phyloP scores from a whole-genome alignment of 2,329 filamentous ascomycete species.

The Chaetoscypha palmicola region DNA sequence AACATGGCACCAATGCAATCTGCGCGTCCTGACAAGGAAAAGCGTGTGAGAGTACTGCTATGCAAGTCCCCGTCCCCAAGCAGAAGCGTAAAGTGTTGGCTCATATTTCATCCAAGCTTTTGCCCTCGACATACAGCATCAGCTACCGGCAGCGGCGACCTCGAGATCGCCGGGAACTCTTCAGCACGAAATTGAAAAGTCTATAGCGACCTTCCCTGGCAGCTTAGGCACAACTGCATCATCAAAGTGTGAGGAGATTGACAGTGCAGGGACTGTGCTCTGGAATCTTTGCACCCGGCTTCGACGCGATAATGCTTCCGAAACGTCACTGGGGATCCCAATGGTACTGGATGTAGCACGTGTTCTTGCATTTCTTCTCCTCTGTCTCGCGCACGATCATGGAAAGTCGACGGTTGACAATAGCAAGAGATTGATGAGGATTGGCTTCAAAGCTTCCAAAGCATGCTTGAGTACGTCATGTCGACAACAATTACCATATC shows the following conservation, averaged over 20 bases:
- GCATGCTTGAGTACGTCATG: slow-evolving; percentile 50
- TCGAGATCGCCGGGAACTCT: slow-evolving; percentile 25
- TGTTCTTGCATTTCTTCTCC: slow-evolving; percentile 58
- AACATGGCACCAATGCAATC: slow-evolving; percentile 18
- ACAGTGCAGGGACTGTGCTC: slow-evolving; percentile 48
- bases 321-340: slow-evolving; percentile 19
- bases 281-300: slow-evolving; percentile 62
- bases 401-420: slow-evolving; percentile 31
- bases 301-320: slow-evolving; percentile 31
- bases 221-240: slow-evolving; percentile 26
- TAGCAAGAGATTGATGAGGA: slow-evolving; percentile 52
- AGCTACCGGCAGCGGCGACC: slow-evolving; percentile 17
- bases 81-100: slow-evolving; percentile 5
- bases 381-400: slow-evolving; percentile 49
- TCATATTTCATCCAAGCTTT: slow-evolving; percentile 19
- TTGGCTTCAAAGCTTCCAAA: slow-evolving; percentile 59
- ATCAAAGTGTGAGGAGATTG: slow-evolving; percentile 42
- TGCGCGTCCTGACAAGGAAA: slow-evolving; percentile 26
- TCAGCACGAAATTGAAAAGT: slow-evolving; percentile 36
- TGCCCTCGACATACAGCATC: slow-evolving; percentile 19
- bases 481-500: neutral
- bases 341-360: slow-evolving; percentile 32
- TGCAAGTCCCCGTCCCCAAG: slow-evolving; percentile 23
- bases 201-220: slow-evolving; percentile 32
- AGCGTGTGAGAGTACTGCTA: slow-evolving; percentile 30